Percentiles rank a stretch among this genome's conserved stretches.
Evolutionary conservation across 768 basidiomycete genomes (phyloP).

Genomic region (Cubamyces lactineus): DNA sequence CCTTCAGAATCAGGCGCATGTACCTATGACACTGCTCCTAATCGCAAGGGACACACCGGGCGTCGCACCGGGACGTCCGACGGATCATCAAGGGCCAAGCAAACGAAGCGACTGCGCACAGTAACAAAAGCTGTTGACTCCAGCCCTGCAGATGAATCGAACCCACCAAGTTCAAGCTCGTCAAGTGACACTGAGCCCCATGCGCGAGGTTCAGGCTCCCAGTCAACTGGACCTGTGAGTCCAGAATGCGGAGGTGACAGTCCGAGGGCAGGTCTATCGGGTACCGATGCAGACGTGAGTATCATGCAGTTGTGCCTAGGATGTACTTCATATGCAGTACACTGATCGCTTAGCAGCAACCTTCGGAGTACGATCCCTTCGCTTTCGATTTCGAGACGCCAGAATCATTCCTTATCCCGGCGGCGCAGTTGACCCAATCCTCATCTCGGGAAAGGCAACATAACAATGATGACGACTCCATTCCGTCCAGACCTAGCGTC

Average conservation of each 20-base stretch:
- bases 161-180: neutral
- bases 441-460: neutral
- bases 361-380: conserved; percentile 12
- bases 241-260: too few species aligned
- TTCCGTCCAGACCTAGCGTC: conserved; percentile 55
- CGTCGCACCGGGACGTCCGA: neutral
- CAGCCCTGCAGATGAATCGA: neutral
- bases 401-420: neutral
- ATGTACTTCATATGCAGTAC: too few species aligned
- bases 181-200: too few species aligned
- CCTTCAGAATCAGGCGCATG: conserved; percentile 6
- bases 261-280: too few species aligned
- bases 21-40: conserved; percentile 20
- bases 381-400: neutral
- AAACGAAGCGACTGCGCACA: conserved; percentile 1
- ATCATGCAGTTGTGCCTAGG: too few species aligned
- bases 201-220: too few species aligned
- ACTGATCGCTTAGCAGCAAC: neutral
- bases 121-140: neutral
- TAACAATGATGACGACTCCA: neutral
- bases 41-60: conserved; percentile 13
- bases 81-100: neutral
- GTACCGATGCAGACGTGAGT: too few species aligned
- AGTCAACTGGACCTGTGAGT: too few species aligned
- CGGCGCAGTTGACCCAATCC: neutral